Evolutionary conservation across 2,329 filamentous ascomycete species (phyloP).

Genomic region (Alternaria triticimaculans): DNA sequence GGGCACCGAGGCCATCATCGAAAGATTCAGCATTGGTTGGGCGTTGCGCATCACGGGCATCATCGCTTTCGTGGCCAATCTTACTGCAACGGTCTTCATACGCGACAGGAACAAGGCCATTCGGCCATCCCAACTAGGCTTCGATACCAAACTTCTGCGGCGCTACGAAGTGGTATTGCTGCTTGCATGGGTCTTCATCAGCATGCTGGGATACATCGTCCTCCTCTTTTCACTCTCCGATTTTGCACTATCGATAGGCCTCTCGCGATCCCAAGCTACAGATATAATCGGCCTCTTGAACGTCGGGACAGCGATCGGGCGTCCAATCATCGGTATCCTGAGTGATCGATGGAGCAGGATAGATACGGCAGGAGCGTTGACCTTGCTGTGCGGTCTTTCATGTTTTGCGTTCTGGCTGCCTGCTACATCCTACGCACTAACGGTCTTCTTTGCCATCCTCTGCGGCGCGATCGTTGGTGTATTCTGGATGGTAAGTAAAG

Average conservation of each 20-base stretch:
- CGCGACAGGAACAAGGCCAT: conserved; percentile 46
- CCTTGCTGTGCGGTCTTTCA: conserved; percentile 29
- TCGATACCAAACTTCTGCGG: conserved; percentile 46
- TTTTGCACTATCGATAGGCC: conserved; percentile 54
- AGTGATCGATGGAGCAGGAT: conserved; percentile 56
- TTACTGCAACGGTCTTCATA: conserved; percentile 39
- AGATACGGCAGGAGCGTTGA: conserved; percentile 50
- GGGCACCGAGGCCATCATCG: conserved; percentile 48
- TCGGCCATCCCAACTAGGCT: conserved; percentile 43
- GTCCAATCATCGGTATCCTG: conserved; percentile 55
- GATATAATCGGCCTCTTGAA: conserved; percentile 56
- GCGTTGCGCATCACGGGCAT: conserved; percentile 51
- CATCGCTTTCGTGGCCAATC: conserved; percentile 35
- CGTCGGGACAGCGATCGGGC: conserved; percentile 56
- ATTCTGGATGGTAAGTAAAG: conserved; percentile 1
- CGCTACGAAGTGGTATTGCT: conserved; percentile 48
- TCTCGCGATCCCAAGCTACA: conserved; percentile 50
- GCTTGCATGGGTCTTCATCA: conserved; percentile 53
- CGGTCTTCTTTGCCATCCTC: conserved; percentile 54
- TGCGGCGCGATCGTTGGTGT: conserved; percentile 42
- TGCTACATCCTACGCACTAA: conserved; percentile 50
- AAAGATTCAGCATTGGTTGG: conserved; percentile 47
- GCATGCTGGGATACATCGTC: conserved; percentile 57
- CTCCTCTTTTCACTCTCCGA: conserved; percentile 57
- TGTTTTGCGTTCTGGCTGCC: conserved; percentile 50